Percentiles rank a stretch among this genome's conserved stretches.
Conservation (phyloP, 805 yeast species). For the Lipomyces anomalus region DNA sequence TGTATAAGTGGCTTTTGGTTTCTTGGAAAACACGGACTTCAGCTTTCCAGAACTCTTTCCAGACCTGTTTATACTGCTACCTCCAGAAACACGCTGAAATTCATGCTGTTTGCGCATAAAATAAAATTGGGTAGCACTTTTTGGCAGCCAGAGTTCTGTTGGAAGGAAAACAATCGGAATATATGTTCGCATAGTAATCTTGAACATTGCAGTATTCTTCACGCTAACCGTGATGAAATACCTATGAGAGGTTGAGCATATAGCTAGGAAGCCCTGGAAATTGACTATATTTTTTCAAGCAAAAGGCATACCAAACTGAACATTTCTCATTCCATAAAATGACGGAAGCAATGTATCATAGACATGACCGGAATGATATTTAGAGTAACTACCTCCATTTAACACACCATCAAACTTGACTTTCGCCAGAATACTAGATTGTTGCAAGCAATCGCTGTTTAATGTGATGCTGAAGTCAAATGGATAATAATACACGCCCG, state of each 20-base stretch:
- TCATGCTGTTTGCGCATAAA: slow-evolving; percentile 38
- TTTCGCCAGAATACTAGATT: slow-evolving; percentile 7
- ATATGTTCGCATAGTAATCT: slow-evolving; percentile 42
- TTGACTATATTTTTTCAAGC: no score
- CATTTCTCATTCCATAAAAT: slow-evolving; percentile 25
- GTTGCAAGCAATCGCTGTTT: slow-evolving; percentile 22
- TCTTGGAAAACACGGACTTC: slow-evolving; percentile 24
- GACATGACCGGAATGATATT: slow-evolving; percentile 19
- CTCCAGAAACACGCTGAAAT: not conserved
- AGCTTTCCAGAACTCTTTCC: slow-evolving; percentile 6
- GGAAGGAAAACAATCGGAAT: slow-evolving; percentile 55
- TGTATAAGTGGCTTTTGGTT: no score
- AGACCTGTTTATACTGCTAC: not conserved
- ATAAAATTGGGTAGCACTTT: slow-evolving; percentile 23
- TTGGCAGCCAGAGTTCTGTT: slow-evolving; percentile 27
- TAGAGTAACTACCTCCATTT: slow-evolving; percentile 19
- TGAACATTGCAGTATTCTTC: slow-evolving; percentile 45
- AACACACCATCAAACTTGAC: slow-evolving; percentile 2
- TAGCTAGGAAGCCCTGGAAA: no score
- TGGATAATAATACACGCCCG: slow-evolving; percentile 34
- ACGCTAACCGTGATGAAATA: slow-evolving; percentile 61
- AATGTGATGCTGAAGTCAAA: slow-evolving; percentile 34
- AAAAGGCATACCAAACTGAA: no score
- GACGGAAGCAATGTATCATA: slow-evolving; percentile 32
- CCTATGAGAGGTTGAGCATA: no score